Evolutionary conservation across 2,329 filamentous ascomycete genomes (phyloP), one percentile per base, ranked within the genome.

Genomic region (Fusarium sp.): DNA sequence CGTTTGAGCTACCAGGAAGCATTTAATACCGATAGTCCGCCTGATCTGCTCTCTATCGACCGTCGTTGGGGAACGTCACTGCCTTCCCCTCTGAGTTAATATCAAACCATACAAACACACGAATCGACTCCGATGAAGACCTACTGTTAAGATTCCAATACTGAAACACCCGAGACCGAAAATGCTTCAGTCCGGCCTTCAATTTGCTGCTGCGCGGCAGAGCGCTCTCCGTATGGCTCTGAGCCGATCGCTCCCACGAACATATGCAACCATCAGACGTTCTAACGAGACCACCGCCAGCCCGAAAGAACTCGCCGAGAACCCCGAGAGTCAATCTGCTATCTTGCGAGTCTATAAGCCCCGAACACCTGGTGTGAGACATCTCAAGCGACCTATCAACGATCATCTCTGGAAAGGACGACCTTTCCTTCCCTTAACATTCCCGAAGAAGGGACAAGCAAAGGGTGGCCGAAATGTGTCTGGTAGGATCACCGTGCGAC

Each of bases 361-460:
- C 39, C 91, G 94, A 77, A 98, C 96, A 2, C 95, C 95, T 18
- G 96, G 96, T 88, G 83, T 97, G 66, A 91, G 96, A 78, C 96
- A 99, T 88, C 86, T 99, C 73, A 93, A 92, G 81, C 90, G 96
- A 46, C 94, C 96, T 19, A 92, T 98, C 83, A 98, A 98, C 83
- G 94, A 98, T 78, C 96, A 99, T 82, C 85, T 99, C 49, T 98
- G 94, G 94, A 98, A 97, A 83, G 96, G 96, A 65, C 88, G 94
- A 63, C 94, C 96, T 2, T 91, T 92, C 74, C 86, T 93, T 38
- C 90, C 91, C 56, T 87, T 99, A 81, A 99, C 97, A 16, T 93
- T 94, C 78, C 90, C 94, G 41, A 97, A 98, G 82, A 95, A 95
- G 82, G 96, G 96, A 21, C 94, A 97, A 77, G 91, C 90, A 58